phyloP scores from a whole-genome alignment of 257 asterid species.

The Nicotiana knightiana region DNA sequence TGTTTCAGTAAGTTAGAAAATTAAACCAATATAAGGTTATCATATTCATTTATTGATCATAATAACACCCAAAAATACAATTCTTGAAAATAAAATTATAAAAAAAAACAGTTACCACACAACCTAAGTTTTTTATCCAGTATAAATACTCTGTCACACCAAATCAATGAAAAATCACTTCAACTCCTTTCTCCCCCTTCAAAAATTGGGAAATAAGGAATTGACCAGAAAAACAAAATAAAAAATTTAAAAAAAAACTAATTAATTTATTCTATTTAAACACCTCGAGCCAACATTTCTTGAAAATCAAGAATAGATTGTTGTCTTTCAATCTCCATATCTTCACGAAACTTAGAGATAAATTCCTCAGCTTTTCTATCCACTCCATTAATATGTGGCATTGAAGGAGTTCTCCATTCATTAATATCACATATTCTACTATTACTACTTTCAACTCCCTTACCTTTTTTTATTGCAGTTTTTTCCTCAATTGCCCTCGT shows the following conservation, averaged over 20 bases:
- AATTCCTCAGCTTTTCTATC: conserved; percentile 52
- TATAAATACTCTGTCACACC: neutral
- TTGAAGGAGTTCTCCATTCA: conserved; percentile 25
- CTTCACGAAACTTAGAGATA: conserved; percentile 48
- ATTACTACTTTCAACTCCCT: conserved; percentile 16
- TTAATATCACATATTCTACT: neutral
- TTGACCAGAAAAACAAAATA: neutral
- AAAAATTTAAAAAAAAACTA: neutral
- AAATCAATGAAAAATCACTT: neutral
- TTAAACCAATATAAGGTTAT: neutral
- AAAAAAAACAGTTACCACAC: neutral
- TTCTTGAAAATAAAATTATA: neutral
- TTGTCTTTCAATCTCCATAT: conserved; percentile 61
- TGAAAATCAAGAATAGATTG: conserved; percentile 52
- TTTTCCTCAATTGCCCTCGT: neutral
- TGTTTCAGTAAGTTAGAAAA: too few species aligned
- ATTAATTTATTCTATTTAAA: neutral
- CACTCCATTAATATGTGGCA: conserved; percentile 33
- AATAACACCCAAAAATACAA: neutral
- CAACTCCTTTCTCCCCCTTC: neutral
- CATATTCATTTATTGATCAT: neutral
- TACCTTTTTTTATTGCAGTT: neutral
- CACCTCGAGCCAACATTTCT: conserved; percentile 62
- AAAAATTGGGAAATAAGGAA: conserved; percentile 13
- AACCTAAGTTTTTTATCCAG: neutral